Evolutionary conservation across 177 flowering plant genomes (phyloP), one percentile per base, ranked within the genome.

Genomic region (Tripterygium wilfordii): DNA sequence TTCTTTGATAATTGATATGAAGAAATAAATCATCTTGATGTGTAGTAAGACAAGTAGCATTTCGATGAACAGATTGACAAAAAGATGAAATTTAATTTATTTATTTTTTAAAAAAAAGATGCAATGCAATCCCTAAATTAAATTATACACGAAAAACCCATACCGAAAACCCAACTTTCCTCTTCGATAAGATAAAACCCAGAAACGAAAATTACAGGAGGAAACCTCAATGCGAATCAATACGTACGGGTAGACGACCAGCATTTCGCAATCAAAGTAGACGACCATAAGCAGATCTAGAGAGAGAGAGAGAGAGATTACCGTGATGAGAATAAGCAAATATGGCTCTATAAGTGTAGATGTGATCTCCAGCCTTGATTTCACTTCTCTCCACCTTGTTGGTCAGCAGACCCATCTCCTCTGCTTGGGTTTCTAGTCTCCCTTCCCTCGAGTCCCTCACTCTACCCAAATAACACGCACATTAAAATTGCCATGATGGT

Each of bases 301-400:
- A 45, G 8, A 14, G 9, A 45, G 54, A 46, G n/a, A 41, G 25
- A 42, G 16, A 21, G 45, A 22, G 13, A 31, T n/a, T 67, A 89
- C 99, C 99, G 49, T 94, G 99, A 56, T 90, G 99, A 62, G 99
- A 81, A 65, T 94, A 94, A 36, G 88, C 57, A 64, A 87, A 94
- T 45, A 79, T 69, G 48, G 88, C 90, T 67, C 99, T 85, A 77
- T 80, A 94, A 44, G 87, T 75, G 72, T 94, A 94, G 70, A 94
- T 82, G 57, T 90, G 99, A 56, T 94, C 97, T 3, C 96, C 99
- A 12, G 87, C 65, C 49, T 77, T 85, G 74, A 94, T 71, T 56
- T 85, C 68, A 32, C 28, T 58, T 55, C 69, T 81, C 70, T 85
- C 92, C 14, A 82, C 86, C 64, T 71, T 74, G 74, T 94, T 67